Percentiles rank a stretch among this genome's conserved stretches.
phyloP scores from a whole-genome alignment of 2,329 filamentous ascomycete genomes.

The Sclerotiophoma versabilis region DNA sequence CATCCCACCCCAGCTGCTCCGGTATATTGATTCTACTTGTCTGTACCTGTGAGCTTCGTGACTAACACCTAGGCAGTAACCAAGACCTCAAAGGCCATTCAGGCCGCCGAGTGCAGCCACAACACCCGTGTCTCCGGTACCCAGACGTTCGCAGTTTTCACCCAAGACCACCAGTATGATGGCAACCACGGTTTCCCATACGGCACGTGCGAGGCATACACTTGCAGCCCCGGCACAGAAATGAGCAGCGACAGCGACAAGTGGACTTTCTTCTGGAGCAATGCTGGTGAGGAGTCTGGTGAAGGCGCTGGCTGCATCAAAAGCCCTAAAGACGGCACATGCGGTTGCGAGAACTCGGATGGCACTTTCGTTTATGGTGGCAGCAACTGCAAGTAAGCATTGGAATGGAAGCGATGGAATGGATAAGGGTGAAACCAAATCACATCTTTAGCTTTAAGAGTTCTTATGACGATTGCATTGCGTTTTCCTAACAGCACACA shows the following conservation, averaged over 20 bases:
- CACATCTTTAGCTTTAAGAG: neutral
- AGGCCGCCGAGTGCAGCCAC: slow-evolving; percentile 54
- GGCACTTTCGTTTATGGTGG: slow-evolving; percentile 31
- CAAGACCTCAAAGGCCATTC: slow-evolving; percentile 48
- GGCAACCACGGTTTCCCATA: slow-evolving; percentile 55
- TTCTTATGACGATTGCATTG: neutral
- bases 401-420: neutral
- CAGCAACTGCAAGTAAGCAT: slow-evolving; percentile 2
- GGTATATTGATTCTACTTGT: slow-evolving; percentile 8
- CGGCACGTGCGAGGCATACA: slow-evolving; percentile 52
- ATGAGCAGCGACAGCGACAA: slow-evolving; percentile 24
- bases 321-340: slow-evolving; percentile 32
- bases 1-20: slow-evolving; percentile 34
- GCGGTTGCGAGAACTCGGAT: slow-evolving; percentile 37
- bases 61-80: slow-evolving; percentile 21
- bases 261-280: slow-evolving; percentile 36
- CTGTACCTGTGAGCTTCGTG: accelerated
- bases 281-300: slow-evolving; percentile 25
- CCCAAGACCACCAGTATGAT: slow-evolving; percentile 57
- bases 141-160: slow-evolving; percentile 53
- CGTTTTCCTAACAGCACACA: neutral
- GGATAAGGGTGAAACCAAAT: neutral
- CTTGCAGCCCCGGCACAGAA: slow-evolving; percentile 23
- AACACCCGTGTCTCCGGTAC: slow-evolving; percentile 48
- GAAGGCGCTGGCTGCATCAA: slow-evolving; percentile 39